Conservation (phyloP, 768 basidiomycete species). For the Favolaschia claudopus region DNA sequence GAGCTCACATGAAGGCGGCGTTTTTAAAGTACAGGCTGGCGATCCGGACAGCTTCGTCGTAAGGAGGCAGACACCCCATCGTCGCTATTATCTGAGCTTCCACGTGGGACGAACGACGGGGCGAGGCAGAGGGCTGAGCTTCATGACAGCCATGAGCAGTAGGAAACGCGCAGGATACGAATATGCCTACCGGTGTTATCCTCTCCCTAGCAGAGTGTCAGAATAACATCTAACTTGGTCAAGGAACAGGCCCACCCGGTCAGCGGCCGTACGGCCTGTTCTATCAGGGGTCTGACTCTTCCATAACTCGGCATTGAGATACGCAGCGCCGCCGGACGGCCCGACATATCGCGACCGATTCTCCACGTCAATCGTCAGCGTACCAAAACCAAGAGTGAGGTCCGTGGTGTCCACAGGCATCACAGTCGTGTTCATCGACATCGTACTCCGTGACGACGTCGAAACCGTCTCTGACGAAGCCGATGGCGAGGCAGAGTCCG, state of each 20-base stretch:
- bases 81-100: slow-evolving; percentile 22
- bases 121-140: not conserved
- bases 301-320: slow-evolving; percentile 31
- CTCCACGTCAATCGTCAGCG: slow-evolving; percentile 33
- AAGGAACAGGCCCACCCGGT: too few relatives aligned
- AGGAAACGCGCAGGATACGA: too few relatives aligned
- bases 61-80: slow-evolving; percentile 24
- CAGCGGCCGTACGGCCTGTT: too few relatives aligned
- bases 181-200: too few relatives aligned
- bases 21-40: slow-evolving; percentile 26
- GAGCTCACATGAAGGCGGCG: slow-evolving; percentile 28
- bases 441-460: slow-evolving; percentile 1
- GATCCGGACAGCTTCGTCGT: slow-evolving; percentile 29
- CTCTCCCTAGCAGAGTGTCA: too few relatives aligned
- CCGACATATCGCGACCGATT: slow-evolving; percentile 35
- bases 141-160: not conserved
- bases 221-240: too few relatives aligned
- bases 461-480: not conserved
- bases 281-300: slow-evolving; percentile 13
- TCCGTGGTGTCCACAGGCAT: slow-evolving; percentile 24
- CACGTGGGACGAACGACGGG: not conserved
- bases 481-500: not conserved
- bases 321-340: slow-evolving; percentile 31
- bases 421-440: not conserved
- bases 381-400: slow-evolving; percentile 32